A percentile compares a stretch with the other conserved stretches of the same genome.
Evolutionary conservation across 768 basidiomycete genomes (phyloP).

Genomic region (Rhizopogon vinicolor): DNA sequence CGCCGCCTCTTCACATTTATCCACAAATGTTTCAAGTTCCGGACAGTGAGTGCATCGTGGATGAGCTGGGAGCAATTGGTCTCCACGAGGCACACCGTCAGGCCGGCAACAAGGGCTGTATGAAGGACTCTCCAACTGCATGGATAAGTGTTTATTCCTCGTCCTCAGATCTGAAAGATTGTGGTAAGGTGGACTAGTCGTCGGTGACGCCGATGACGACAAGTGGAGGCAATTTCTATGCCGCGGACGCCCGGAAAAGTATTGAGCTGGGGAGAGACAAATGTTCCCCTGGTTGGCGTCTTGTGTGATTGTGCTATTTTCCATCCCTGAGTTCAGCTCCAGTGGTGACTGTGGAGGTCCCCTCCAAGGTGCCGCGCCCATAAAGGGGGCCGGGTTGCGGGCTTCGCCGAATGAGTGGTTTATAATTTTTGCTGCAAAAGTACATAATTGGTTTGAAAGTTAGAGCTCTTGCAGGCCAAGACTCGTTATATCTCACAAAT

Average conservation of each 20-base stretch:
- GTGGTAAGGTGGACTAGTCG: neutral
- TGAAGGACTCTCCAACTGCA: neutral
- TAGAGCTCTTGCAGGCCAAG: too few relatives aligned
- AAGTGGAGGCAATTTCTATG: neutral
- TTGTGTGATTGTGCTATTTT: neutral
- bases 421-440: too few relatives aligned
- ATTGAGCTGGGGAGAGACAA: neutral
- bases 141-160: neutral
- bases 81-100: neutral
- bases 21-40: neutral
- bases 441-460: too few relatives aligned
- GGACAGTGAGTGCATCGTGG: slow-evolving; percentile 14
- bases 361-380: neutral
- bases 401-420: too few relatives aligned
- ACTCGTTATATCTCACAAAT: too few relatives aligned
- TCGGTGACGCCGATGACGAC: neutral
- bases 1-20: slow-evolving; percentile 11
- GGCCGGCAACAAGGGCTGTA: neutral
- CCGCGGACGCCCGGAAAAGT: neutral
- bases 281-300: neutral
- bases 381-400: too few relatives aligned
- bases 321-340: neutral
- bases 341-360: neutral
- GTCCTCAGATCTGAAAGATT: slow-evolving; percentile 1
- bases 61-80: neutral